Base-by-base conservation (phyloP, 208 protist species). In the Acanthamoeba royreba region DNA sequence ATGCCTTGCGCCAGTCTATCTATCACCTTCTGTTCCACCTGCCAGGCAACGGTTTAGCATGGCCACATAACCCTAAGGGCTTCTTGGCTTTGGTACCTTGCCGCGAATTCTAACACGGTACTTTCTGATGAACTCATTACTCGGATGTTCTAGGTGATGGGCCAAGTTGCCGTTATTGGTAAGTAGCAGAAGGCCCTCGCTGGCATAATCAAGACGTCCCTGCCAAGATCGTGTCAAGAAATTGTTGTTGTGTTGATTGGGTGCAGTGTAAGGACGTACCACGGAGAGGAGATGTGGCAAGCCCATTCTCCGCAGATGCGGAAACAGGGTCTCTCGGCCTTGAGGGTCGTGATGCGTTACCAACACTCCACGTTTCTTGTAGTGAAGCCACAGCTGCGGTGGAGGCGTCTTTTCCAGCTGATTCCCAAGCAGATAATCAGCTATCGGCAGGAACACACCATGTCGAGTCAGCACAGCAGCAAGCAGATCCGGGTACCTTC, bases 311-410 rank as follows among this genome's bases (percentile, higher is more conserved):
- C 42, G 83, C 35, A 90, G 49, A 69, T 90, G 83, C 2, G 83
- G 83, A 33, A 90, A 90, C 35, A 90, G 47, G 28, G 52, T 28
- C 31, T 47, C 49, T 4, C 83, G 45, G 19, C 83, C 83, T 35
- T 90, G 52, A 33, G 83, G 49, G 38, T 90, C 83, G n/a, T 58
- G 83, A 45, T 90, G 83, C 22, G 49, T 90, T 7, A 90, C 83
- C 33, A 90, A 28, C 52, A 90, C 83, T 5, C 52, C 83, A 19
- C 53, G 83, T 52, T 66, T 58, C 52, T 90, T 90, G 38, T 90
- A 90, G 47, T 90, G 83, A 8, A 90, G 19, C 52, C 53, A 90
- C 31, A 90, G 8, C 83, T 90, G 28, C 31, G 83, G 83, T 25
- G 33, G 31, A 25, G 83, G 83, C 22, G 28, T 42, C 42, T 69